Percentiles rank a stretch among this genome's conserved stretches.
phyloP scores from a whole-genome alignment of 2,329 filamentous ascomycete genomes.

The Tolypocladium endophyticum region DNA sequence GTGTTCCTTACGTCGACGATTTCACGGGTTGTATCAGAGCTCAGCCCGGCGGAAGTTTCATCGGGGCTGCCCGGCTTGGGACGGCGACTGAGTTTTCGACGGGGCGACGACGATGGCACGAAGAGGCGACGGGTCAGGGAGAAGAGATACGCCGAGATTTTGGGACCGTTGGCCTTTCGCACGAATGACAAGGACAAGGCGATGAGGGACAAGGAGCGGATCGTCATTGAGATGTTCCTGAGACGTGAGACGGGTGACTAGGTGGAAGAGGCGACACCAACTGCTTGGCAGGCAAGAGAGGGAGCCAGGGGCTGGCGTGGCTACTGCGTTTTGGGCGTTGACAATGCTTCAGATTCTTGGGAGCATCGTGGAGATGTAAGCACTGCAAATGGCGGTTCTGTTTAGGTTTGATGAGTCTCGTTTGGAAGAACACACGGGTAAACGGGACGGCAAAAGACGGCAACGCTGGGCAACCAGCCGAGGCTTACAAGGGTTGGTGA shows the following conservation, averaged over 20 bases:
- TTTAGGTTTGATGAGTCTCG: not conserved
- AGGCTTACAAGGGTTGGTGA: not conserved
- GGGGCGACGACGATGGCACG: slow-evolving; percentile 18
- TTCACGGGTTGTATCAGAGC: slow-evolving; percentile 37
- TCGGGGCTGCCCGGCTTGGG: slow-evolving; percentile 19
- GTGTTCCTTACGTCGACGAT: slow-evolving; percentile 78
- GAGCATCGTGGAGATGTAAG: not conserved
- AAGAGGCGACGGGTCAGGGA: slow-evolving; percentile 47
- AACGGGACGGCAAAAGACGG: not conserved
- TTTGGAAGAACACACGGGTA: not conserved
- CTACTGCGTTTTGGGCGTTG: not conserved
- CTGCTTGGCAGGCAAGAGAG: not conserved
- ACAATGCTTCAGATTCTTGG: not conserved
- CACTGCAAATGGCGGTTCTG: not conserved
- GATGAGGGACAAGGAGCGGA: slow-evolving; percentile 52
- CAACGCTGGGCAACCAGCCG: not conserved
- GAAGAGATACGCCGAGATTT: slow-evolving; percentile 52
- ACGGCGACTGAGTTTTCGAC: slow-evolving; percentile 36
- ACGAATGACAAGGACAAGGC: slow-evolving; percentile 43
- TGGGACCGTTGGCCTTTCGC: slow-evolving; percentile 54
- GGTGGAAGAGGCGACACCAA: slow-evolving; percentile 7
- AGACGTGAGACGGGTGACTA: slow-evolving; percentile 21
- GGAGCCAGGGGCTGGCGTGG: not conserved
- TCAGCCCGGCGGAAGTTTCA: slow-evolving; percentile 24
- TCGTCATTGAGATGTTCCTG: slow-evolving; percentile 59